These are phyloP conservation scores for Pichia californica DNA, from an alignment of 805 yeast genomes.

Conservation along the genomic window DNA sequence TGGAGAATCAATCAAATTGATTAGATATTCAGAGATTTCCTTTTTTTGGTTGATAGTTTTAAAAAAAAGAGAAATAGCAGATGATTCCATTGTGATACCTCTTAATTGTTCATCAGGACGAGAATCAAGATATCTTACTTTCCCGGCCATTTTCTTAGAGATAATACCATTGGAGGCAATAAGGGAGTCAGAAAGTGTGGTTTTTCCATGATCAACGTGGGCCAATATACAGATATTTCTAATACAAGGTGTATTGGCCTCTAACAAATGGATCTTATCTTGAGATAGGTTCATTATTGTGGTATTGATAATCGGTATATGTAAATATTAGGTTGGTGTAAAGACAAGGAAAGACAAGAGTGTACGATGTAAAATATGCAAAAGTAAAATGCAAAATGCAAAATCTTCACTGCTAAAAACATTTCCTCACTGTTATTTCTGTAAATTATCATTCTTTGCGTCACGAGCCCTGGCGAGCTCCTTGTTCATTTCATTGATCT, in stretches of 20 bases:
- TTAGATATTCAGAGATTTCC: conserved; percentile 63
- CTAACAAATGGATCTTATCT: conserved; percentile 50
- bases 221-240: conserved; percentile 94
- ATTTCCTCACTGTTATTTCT: too few species aligned
- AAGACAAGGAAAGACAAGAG: background rate
- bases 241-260: conserved; percentile 59
- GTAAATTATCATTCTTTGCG: too few species aligned
- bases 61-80: conserved; percentile 91
- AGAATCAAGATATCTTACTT: conserved; percentile 85
- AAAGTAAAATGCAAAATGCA: too few species aligned
- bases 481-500: background rate
- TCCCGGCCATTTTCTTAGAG: conserved; percentile 92
- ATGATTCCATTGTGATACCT: conserved; percentile 97
- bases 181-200: conserved; percentile 86
- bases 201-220: conserved; percentile 98
- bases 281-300: conserved; percentile 1
- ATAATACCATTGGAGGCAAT: conserved; percentile 95
- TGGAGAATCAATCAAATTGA: conserved; percentile 94
- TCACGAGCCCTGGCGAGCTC: background rate
- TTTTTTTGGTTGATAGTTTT: conserved; percentile 43
- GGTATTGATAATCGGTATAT: background rate
- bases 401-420: background rate
- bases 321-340: too few species aligned
- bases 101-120: conserved; percentile 92
- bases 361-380: too few species aligned